phyloP scores from a whole-genome alignment of 345 rosid genomes.

The Eucalyptus erythrocorys region DNA sequence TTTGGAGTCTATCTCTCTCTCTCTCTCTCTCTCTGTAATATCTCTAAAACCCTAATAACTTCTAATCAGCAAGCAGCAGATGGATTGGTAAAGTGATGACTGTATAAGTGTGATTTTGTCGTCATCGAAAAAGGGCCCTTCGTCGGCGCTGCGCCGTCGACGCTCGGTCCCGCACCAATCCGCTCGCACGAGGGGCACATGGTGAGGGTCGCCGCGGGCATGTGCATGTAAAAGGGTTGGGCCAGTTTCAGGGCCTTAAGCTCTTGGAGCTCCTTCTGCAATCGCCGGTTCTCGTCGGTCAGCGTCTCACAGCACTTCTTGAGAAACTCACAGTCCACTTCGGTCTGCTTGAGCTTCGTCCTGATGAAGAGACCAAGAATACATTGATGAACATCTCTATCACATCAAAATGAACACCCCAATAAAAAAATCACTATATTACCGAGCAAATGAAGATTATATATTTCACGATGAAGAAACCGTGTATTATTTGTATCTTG shows the following conservation, averaged over 20 bases:
- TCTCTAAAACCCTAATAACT: neutral
- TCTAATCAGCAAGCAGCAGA: constrained; percentile 69
- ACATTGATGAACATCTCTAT: neutral
- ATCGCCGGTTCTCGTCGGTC: constrained; percentile 85
- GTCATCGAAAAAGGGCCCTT: constrained; percentile 40
- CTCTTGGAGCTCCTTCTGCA: constrained; percentile 88
- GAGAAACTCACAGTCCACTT: constrained; percentile 86
- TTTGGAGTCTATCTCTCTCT: neutral
- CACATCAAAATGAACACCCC: neutral
- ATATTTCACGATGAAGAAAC: neutral
- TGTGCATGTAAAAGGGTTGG: constrained; percentile 61
- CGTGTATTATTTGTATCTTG: neutral
- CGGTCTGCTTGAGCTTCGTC: constrained; percentile 98
- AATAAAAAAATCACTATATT: neutral
- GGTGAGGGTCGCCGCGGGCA: constrained; percentile 74
- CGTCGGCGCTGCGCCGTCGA: constrained; percentile 3
- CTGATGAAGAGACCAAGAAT: constrained; percentile 8
- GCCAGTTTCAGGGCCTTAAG: constrained; percentile 47
- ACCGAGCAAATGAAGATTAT: neutral
- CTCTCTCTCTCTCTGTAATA: neutral
- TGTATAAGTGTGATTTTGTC: constrained; percentile 51
- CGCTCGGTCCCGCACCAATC: constrained; percentile 20
- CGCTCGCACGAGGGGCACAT: constrained; percentile 80
- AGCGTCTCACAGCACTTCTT: constrained; percentile 87
- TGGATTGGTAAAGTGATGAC: constrained; percentile 64